These are phyloP conservation scores for Ceratobasidium sp. DNA, from an alignment of 1,284 basidiomycete species.

Conservation along the genomic window DNA sequence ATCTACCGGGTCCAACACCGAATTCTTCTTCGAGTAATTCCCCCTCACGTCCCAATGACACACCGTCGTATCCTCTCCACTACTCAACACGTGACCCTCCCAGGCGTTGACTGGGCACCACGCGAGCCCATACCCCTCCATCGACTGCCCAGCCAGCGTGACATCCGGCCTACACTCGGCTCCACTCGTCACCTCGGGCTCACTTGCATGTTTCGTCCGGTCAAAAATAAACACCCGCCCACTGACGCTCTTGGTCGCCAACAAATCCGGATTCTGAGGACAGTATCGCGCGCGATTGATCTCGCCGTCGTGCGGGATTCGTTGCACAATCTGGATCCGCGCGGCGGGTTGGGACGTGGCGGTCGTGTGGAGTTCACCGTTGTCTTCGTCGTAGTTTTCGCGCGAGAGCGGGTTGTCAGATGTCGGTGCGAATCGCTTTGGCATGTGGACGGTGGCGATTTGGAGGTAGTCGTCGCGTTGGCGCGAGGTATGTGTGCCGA, in stretches of 20 bases:
- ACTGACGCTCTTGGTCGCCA: constrained; percentile 91
- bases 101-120: constrained; percentile 80
- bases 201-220: constrained; percentile 94
- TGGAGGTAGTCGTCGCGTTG: constrained; percentile 96
- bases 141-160: constrained; percentile 84
- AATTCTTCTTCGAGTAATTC: constrained; percentile 82
- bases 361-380: constrained; percentile 58
- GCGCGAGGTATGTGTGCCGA: constrained; percentile 97
- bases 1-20: constrained; percentile 79
- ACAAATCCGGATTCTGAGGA: constrained; percentile 97
- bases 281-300: constrained; percentile 98
- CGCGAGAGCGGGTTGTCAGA: constrained; percentile 27
- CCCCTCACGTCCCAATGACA: constrained; percentile 80
- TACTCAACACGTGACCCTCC: constrained; percentile 85
- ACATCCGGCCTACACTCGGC: constrained; percentile 91
- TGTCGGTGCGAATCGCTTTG: constrained; percentile 61
- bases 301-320: constrained; percentile 95
- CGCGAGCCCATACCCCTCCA: constrained; percentile 92
- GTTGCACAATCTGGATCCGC: constrained; percentile 88
- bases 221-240: constrained; percentile 96
- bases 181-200: constrained; percentile 66
- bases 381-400: constrained; percentile 36
- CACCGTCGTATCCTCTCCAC: constrained; percentile 95
- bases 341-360: constrained; percentile 74
- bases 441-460: constrained; percentile 93